Evolutionary conservation across 768 basidiomycete genomes (phyloP), one percentile per base, ranked within the genome.

Genomic region (Leccinellum rugosiceps): DNA sequence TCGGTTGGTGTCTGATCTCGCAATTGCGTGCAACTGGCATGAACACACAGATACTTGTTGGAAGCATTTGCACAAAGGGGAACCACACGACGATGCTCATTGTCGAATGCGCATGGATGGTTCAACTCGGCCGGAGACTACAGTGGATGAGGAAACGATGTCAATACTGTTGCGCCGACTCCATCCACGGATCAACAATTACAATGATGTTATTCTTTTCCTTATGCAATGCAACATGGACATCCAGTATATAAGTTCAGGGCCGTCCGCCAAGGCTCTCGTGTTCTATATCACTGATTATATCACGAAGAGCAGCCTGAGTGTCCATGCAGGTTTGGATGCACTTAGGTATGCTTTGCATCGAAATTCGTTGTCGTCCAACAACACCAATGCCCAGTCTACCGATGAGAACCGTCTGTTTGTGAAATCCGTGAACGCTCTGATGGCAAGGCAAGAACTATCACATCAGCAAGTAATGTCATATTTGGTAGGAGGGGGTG

Each of bases 211-310:
- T 1, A 17, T 59, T 0, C 4, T 59, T 1, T 65, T 65, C 35
- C 51, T 72, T 1, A 14, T 68, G 17, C 38, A 64, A 6, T 26
- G 26, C 6, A 26, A 26, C 26, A 26, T 26, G 26, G 26, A 26
- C 26, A 26, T 26, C 26, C 3, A 26, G 6, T 26, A 26, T 26
- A 26, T 26, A 3, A 3, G 3, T 26, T 26, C 26, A 3, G 26
- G 26, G 6, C 26, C 26, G 3, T 26, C 26, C 3, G 26, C 26
- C 3, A 26, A 26, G 6, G 26, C 26, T 3, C 26, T 3, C 63
- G 64, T 19, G 72, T 74, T 64, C 46, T 76, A 76, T 28, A 59
- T 26, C 6, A 26, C 26, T 26, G 26, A 26, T 6, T 76, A 76
- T 35, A 72, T 76, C 3, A 75, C 72, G 0, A 76, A 76, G 51